Percentiles rank a stretch among this genome's conserved stretches.
These are phyloP conservation scores for Blastobotrys elegans DNA, from an alignment of 1,139 yeast species.

Conservation along the genomic window DNA sequence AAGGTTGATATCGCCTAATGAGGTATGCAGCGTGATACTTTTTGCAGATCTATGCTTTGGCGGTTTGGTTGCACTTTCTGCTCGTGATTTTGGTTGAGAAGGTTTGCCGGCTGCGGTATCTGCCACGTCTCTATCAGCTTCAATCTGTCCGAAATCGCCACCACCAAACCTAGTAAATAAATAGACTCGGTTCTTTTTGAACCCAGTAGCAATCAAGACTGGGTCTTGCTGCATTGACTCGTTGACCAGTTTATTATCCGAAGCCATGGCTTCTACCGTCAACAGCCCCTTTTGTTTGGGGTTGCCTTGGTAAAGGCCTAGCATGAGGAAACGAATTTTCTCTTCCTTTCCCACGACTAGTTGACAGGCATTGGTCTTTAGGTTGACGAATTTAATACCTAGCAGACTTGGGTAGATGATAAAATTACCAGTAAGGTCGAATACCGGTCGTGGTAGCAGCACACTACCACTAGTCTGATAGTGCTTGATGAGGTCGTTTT, in stretches of 20 bases:
- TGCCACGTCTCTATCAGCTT: not conserved
- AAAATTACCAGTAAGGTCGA: conserved; percentile 38
- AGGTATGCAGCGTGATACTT: conserved; percentile 39
- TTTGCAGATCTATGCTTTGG: not conserved
- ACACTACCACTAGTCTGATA: conserved; percentile 1
- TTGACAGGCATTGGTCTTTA: conserved; percentile 31
- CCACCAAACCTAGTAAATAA: conserved; percentile 32
- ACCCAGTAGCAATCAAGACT: conserved; percentile 36
- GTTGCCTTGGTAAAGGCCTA: conserved; percentile 34
- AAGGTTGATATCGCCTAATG: conserved; percentile 44
- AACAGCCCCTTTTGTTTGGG: conserved; percentile 18
- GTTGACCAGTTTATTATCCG: conserved; percentile 37
- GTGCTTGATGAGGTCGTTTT: conserved; percentile 24
- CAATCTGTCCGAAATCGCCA: conserved; percentile 20
- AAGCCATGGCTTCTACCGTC: conserved; percentile 35
- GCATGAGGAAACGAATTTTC: conserved; percentile 26
- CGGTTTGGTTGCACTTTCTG: not conserved
- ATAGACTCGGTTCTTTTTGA: conserved; percentile 33
- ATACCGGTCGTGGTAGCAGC: conserved; percentile 26
- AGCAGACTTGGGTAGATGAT: conserved; percentile 35
- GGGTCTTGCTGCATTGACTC: conserved; percentile 36
- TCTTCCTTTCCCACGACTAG: conserved; percentile 37
- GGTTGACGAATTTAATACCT: conserved; percentile 38
- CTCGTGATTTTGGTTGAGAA: not conserved
- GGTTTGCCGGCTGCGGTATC: not conserved